Base-by-base conservation (phyloP, 1,284 basidiomycete genomes). In the Tilletia setariae region DNA sequence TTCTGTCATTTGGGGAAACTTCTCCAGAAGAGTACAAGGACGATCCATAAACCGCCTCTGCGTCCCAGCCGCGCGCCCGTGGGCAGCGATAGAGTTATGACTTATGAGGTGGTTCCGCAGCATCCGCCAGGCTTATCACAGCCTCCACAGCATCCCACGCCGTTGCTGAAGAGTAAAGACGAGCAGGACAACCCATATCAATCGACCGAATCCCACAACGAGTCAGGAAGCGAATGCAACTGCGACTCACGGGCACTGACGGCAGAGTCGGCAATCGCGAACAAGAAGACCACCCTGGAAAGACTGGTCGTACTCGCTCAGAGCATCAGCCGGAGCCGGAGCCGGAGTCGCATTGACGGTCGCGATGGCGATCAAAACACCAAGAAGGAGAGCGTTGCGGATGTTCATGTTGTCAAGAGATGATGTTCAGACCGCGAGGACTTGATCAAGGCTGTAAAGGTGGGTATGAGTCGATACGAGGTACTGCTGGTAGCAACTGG, bases 201-300 rank as follows among this genome's bases (percentile, higher is more conserved):
- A 11, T 11, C 6, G 11, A 11, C 4, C 11, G 6, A 40, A 4
- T 40, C 35, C 35, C 6, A 11, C 6, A 40, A 40, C 35, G 35
- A 11, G 35, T 40, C 6, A 40, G 11, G 35, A 40, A 40, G 35
- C 35, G 35, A 40, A 40, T 6, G 35, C 6, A 6, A 4, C 35
- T 40, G 6, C 11, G 21, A 53, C 51, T 13, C 28, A 53, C 51
- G 51, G 21, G 51, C 51, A 53, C 7, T 53, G 23, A 25, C 51
- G 51, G 51, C 51, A 53, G 28, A 53, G 23, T 21, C 13, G n/a
- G 51, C 51, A 53, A 23, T 53, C 51, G n/a, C 51, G 51, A 49
- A 49, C 21, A 21, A 28, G 23, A 53, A 25, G n/a, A 25, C 51
- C 51, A 23, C 21, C 51, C 11, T 40, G 35, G 23, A 53, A 25